Evolutionary conservation across 768 basidiomycete genomes (phyloP).

Genomic region (Leucosporidium yakuticum): DNA sequence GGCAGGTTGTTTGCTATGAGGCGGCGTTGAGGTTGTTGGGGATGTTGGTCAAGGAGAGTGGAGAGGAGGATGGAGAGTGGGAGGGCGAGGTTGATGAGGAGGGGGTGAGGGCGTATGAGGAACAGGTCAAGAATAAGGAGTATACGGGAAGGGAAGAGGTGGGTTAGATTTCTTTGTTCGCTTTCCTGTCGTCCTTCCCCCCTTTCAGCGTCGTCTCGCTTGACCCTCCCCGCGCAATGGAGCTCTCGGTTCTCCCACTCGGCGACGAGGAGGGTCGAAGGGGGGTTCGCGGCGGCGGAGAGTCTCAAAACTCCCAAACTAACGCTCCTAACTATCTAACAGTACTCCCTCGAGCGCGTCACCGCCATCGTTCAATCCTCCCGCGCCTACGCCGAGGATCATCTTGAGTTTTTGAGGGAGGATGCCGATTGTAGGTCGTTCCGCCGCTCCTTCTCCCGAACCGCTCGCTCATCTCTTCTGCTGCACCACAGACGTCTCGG

Average conservation of each 20-base stretch:
- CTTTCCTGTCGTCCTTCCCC: too few species aligned
- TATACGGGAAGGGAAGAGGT: constrained; percentile 11
- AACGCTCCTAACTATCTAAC: background rate
- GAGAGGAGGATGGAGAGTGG: background rate
- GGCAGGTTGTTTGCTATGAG: constrained; percentile 8
- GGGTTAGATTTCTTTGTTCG: background rate
- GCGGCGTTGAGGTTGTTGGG: background rate
- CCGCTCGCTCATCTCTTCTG: background rate
- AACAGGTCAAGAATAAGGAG: constrained; percentile 5
- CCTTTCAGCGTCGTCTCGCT: too few species aligned
- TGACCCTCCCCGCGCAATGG: too few species aligned
- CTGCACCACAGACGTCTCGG: constrained; percentile 7
- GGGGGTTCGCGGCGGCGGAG: too few species aligned
- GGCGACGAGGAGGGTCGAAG: too few species aligned
- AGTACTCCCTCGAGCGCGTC: constrained; percentile 12
- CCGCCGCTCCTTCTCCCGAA: background rate
- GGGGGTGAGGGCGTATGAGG: constrained; percentile 6
- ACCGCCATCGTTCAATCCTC: constrained; percentile 9
- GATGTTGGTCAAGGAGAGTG: background rate
- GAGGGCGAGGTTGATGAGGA: constrained; percentile 14
- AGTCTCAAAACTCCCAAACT: too few species aligned
- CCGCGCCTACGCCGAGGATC: constrained; percentile 20
- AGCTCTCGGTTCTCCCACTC: too few species aligned
- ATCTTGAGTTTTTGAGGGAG: constrained; percentile 10
- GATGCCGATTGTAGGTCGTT: constrained; percentile 8